Evolutionary conservation across 768 basidiomycete species (phyloP), one percentile per base, ranked within the genome.

Genomic region (Phlebiopsis gigantea): DNA sequence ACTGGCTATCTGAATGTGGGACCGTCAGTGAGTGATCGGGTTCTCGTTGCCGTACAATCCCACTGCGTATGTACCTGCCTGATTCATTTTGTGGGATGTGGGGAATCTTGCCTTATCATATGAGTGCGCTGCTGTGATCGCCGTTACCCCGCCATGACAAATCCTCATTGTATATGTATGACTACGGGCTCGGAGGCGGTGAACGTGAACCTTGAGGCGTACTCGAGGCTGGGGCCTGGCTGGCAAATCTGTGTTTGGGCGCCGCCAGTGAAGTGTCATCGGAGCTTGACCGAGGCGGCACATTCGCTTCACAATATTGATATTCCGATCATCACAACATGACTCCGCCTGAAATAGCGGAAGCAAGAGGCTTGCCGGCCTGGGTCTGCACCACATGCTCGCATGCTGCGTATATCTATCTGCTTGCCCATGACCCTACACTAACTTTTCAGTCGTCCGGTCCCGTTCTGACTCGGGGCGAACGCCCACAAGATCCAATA

Each of bases 391-490:
- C 50, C 50, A 30, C 50, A 51, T 51, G 50, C 50, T 31, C 47
- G 14, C 50, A 17, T 51, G 31, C 50, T 51, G 50, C 50, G 50
- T 51, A 41, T 31, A 39, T 51, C 29, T 51, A 39, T 56, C 55
- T 39, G 24, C 34, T 46, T 50, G 24, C 55, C 47, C 31, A 48
- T 56, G 55, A 56, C 21, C 55, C 43, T 24, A 17, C 24, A 14
- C 25, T 41, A 30, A 41, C 42, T 17, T 17, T 42, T 42, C 34
- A 50, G 34, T 57, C 55, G 39, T 57, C 61, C 56, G 55, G 56
- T 46, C 34, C 57, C 54, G 55, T 44, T 34, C 42, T 58, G 58
- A 57, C 59, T 60, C 61, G 41, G 47, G 43, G 28, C 45, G 42
- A 46, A 15, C 31, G 52, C 28, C 52, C 52, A 53, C 50, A 10